A percentile compares a stretch with the other conserved stretches of the same genome.
phyloP scores from a whole-genome alignment of 257 asterid genomes.

The Capsicum pubescens region DNA sequence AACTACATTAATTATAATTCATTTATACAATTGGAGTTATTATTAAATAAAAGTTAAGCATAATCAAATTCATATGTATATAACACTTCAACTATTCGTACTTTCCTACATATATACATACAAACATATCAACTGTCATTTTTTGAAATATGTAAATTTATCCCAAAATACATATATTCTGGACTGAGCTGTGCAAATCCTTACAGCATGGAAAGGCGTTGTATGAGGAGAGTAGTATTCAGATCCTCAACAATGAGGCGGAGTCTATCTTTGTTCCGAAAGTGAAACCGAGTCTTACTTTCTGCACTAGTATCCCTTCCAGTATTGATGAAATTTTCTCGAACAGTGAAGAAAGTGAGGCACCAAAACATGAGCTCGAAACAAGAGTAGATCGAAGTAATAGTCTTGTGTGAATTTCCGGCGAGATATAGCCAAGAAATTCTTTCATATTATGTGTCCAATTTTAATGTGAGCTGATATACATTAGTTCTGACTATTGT shows the following conservation, averaged over 20 bases:
- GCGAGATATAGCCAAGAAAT: neutral
- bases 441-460: neutral
- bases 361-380: slow-evolving; percentile 43
- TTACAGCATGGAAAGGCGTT: slow-evolving; percentile 65
- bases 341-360: slow-evolving; percentile 48
- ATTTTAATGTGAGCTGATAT: no score
- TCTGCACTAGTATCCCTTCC: slow-evolving; percentile 66
- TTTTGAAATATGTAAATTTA: no score
- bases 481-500: no score
- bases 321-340: slow-evolving; percentile 76
- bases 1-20: no score
- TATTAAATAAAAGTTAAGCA: no score
- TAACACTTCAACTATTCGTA: no score
- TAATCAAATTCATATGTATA: no score
- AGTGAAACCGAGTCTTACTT: slow-evolving; percentile 57
- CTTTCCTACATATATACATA: no score
- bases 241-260: slow-evolving; percentile 72
- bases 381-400: slow-evolving; percentile 47
- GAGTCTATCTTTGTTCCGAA: slow-evolving; percentile 66
- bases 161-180: no score
- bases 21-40: no score
- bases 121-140: no score
- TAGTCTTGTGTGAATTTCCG: neutral
- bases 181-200: slow-evolving; percentile 93
- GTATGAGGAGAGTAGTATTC: slow-evolving; percentile 85